Evolutionary conservation across 2,329 filamentous ascomycete genomes (phyloP), one percentile per base, ranked within the genome.

Genomic region (Aspergillus sp.): DNA sequence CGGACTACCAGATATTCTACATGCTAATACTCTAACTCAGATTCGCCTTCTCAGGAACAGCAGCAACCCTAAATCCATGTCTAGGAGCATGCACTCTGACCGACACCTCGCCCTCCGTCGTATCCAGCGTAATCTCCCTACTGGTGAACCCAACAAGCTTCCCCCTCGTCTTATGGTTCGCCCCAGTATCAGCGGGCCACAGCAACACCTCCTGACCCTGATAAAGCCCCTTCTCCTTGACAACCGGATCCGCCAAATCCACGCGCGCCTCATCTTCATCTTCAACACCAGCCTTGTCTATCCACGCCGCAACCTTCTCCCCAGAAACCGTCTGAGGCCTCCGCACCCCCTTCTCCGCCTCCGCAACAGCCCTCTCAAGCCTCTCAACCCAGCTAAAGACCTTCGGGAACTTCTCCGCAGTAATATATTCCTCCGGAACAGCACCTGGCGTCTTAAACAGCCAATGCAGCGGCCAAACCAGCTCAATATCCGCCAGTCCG

Each of bases 31-130:
- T 24, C 23, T 24, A 45, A 24, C 19, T 24, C 9, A 45, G 43
- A 27, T 46, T 15, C n/a, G 43, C 43, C 21, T 46, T 46, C 23
- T 17, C 43, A 9, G 40, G 14, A 12, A 19, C 19, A 31, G 54
- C 47, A 46, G 27, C 40, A 15, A 56, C 40, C 3, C 19, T 40
- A 21, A 56, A 56, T 2, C 40, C 54, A 15, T 46, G 21, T 19
- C 54, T 56, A 6, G 54, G 54, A 15, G 54, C 54, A 46, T 56
- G 54, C 24, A 56, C 47, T n/a, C 54, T 40, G 21, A 56, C 54
- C 4, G 47, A 51, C 1, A 56, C 40, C 37, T 52, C 54, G 5
- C 39, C 54, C 9, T 56, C 47, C 6, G 31, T 46, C 6, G 54
- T 51, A n/a, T 56, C 54, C 31, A 56, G 45, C 5, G 47, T 52